Evolutionary conservation across 345 rosid genomes (phyloP), one percentile per base, ranked within the genome.

Genomic region (Microcos paniculata): DNA sequence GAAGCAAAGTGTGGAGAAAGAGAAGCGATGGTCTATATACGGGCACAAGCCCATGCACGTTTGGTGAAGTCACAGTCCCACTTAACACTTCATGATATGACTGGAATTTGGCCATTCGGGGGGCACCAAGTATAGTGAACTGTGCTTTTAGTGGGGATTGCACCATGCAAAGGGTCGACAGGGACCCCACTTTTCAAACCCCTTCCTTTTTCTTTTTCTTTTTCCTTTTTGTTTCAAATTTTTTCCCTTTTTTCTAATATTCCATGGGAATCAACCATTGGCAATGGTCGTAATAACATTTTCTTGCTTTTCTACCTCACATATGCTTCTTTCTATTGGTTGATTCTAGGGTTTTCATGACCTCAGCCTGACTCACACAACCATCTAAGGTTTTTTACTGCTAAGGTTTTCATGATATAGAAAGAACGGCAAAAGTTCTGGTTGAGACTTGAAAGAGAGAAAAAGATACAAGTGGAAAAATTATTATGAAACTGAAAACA

Each of bases 291-390:
- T 33, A 18, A 18, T 40, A n/a, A n/a, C n/a, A n/a, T n/a, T n/a
- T n/a, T n/a, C n/a, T 64, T 4, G n/a, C 10, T 9, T 12, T 1
- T 14, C 3, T 14, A 15, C 23, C 21, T 64, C 75, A 51, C 12
- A 33, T 35, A 35, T 35, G 40, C 16, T 23, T 71, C 33, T 14
- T 46, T 28, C 1, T 11, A 21, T 71, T 11, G 23, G 62, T 40
- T 72, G 51, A 40, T 68, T 12, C 35, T 80, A 73, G 80, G 79
- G 62, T 72, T 67, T 76, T 78, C 11, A 53, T 63, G 42, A 55
- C 72, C 75, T 80, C 84, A 78, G 74, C 80, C n/a, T 78, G 82
- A 83, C 69, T 58, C n/a, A 33, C 69, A 64, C n/a, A 33, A 62
- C 53, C 71, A 66, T 66, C 70, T 14, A 23, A 15, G 33, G 31